Evolutionary conservation across 2,329 filamentous ascomycete genomes (phyloP), one percentile per base, ranked within the genome.

Genomic region (Ophiocordyceps sinensis): DNA sequence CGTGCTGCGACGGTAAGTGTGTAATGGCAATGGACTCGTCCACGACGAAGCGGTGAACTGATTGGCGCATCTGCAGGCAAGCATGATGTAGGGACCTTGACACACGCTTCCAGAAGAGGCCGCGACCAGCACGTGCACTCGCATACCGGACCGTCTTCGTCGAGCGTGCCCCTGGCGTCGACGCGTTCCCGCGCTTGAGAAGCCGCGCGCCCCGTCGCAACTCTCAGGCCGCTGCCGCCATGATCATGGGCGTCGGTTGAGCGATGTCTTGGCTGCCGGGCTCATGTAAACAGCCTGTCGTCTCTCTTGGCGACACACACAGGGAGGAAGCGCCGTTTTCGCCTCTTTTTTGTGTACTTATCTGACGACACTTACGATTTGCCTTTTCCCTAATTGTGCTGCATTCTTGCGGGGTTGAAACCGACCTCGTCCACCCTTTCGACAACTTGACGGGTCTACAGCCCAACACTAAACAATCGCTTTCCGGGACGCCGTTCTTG

Each of bases 1-100:
- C 89, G 44, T 98, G 91, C 66, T 98, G 91, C 62, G 91, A 96
- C 73, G 91, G 88, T 89, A 72, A 75, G 81, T 40, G 32, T 15
- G 17, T 7, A n/a, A n/a, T 17, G n/a, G 3, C 14, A 35, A 14
- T n/a, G 30, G n/a, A 31, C 30, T 3, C 2, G 9, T 5, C 13
- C 32, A 17, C n/a, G 32, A 17, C 14, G 7, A 11, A n/a, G 6
- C 6, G 15, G 17, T n/a, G 17, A 5, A 32, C 41, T 51, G 42
- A 56, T 52, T 60, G 49, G 48, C 39, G n/a, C 37, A 8, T 21
- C 5, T 6, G 2, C 39, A 83, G 79, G 81, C 50, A 85, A 83
- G 65, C 82, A 86, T 53, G 81, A 86, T 56, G 82, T 86, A 38
- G 72, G 75, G 41, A 75, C 68, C 41, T 58, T 82, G 39, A 64